Percentiles rank a stretch among this genome's conserved stretches.
Conservation (phyloP, 2,329 filamentous ascomycete genomes). For the Curvularia hawaiiensis region DNA sequence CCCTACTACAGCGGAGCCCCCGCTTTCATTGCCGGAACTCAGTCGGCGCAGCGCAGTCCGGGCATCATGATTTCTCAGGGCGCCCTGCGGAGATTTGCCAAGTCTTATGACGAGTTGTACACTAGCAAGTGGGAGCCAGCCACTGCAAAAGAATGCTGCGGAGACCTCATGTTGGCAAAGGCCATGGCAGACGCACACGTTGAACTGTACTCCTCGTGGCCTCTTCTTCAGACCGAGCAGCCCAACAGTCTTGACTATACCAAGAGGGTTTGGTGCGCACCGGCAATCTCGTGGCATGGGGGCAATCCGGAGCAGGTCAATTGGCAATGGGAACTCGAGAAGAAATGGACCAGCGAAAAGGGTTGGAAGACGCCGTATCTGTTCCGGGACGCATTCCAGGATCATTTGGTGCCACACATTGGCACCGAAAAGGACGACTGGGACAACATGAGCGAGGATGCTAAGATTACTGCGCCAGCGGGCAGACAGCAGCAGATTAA, state of each 20-base stretch:
- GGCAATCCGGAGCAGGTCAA: conserved; percentile 31
- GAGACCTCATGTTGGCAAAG: conserved; percentile 44
- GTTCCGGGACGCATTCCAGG: conserved; percentile 41
- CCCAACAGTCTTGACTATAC: conserved; percentile 49
- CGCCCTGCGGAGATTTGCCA: conserved; percentile 44
- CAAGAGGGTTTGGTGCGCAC: conserved; percentile 50
- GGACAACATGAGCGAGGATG: conserved; percentile 40
- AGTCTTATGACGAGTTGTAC: conserved; percentile 40
- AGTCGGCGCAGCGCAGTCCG: conserved; percentile 51
- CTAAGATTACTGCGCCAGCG: conserved; percentile 24
- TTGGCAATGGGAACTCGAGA: conserved; percentile 39
- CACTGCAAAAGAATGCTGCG: conserved; percentile 45
- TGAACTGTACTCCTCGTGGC: conserved; percentile 47
- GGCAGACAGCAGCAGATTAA: conserved; percentile 24
- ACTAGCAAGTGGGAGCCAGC: conserved; percentile 40
- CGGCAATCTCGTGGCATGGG: conserved; percentile 49
- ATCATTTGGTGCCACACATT: conserved; percentile 39
- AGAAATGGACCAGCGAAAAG: conserved; percentile 39
- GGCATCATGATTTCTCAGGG: conserved; percentile 51
- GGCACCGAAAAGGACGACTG: conserved; percentile 35
- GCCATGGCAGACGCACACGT: conserved; percentile 44
- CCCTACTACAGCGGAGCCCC: conserved; percentile 51
- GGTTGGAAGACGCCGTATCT: conserved; percentile 43
- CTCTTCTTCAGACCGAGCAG: conserved; percentile 52
- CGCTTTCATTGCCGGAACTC: conserved; percentile 42